Evolutionary conservation across 2,329 filamentous ascomycete genomes (phyloP), one percentile per base, ranked within the genome.

Genomic region (Peltaster fructicola): DNA sequence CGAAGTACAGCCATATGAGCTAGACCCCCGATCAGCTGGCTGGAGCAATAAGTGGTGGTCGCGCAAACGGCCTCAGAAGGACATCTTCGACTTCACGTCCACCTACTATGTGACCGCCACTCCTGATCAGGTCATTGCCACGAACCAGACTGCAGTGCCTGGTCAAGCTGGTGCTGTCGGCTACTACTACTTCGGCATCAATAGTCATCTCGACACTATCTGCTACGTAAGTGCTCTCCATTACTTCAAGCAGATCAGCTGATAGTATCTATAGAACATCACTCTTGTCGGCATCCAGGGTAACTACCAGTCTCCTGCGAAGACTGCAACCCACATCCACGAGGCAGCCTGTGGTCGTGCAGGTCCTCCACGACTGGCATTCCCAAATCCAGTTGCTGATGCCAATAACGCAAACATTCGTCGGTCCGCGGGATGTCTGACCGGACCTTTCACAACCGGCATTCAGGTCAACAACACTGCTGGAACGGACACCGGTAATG

Each of bases 281-380:
- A 60, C 52, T 17, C 47, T 67, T 22, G 42, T 49, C 20, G 51
- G 51, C 30, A 60, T 67, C 40, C 49, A 48, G 12, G 63, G 63
- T 26, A 45, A 57, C 3, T 68, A 63, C 40, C 39, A 53, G 35
- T 65, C 61, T 7, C 50, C 53, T 0, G 63, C 64, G 20, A 36
- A 43, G 14, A 64, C 61, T 5, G 59, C 63, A 10, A 68, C 63
- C 2, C 63, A 68, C 43, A 60, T 68, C 33, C 63, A 68, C 44
- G 47, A 66, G 42, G 61, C 47, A 5, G 40, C 36, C 12, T 48
- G 44, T 28, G 61, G 61, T 32, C 46, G 43, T 24, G 37, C 54
- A 11, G 63, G 64, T 5, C 61, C 63, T 17, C 63, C 63, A 26
- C 52, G 62, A 37, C 50, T 65, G 30, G 56, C 55, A 3, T 61